A percentile compares a stretch with the other conserved stretches of the same genome.
phyloP scores from a whole-genome alignment of 192 early-diverging fungal species.

The Rhizophagus prolifer region DNA sequence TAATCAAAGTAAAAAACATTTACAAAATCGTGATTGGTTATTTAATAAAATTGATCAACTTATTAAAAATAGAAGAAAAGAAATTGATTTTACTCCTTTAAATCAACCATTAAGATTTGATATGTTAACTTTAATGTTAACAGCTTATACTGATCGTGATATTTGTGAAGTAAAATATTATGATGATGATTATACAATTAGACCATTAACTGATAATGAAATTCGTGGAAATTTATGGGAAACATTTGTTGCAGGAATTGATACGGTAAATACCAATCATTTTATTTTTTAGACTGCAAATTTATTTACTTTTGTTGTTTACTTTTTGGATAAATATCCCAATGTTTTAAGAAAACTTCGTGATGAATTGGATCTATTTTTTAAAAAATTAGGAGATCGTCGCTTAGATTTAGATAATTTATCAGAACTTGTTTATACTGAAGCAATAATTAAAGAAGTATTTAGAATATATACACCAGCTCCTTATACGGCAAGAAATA shows the following conservation, averaged over 20 bases:
- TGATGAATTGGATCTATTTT: background rate
- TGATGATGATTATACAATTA: background rate
- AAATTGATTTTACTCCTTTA: background rate
- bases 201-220: slow-evolving; percentile 4
- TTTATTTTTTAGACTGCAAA: slow-evolving; percentile 14
- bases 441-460: slow-evolving; percentile 6
- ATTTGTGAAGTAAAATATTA: background rate
- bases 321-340: slow-evolving; percentile 1
- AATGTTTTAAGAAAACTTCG: background rate
- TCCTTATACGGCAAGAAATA: background rate
- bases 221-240: slow-evolving; percentile 1
- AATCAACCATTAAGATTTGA: background rate
- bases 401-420: background rate
- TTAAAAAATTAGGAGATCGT: background rate
- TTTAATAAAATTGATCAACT: background rate
- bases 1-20: background rate
- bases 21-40: background rate
- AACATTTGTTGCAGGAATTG: background rate
- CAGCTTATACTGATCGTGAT: slow-evolving; percentile 2
- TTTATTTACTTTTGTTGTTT: slow-evolving; percentile 1
- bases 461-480: background rate
- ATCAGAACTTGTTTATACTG: slow-evolving; percentile 1
- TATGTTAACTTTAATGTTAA: background rate
- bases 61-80: slow-evolving; percentile 5
- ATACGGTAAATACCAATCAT: slow-evolving; percentile 25